Evolutionary conservation across 805 yeast genomes (phyloP), one percentile per base, ranked within the genome.

Genomic region (Sugiyamaella chiloensis): DNA sequence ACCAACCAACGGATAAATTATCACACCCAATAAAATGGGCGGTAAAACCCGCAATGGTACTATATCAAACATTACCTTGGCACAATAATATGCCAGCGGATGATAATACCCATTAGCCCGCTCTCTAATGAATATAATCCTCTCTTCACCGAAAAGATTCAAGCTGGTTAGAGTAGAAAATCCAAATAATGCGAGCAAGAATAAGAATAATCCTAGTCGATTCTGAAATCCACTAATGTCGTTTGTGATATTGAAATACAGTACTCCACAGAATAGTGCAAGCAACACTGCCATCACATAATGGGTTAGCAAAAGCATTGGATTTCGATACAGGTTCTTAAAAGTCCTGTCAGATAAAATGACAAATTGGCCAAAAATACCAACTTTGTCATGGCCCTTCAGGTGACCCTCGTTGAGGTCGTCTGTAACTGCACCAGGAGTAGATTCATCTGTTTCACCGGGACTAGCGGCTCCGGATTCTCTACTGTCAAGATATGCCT

Each of bases 201-300:
- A 93, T 72, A 93, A 91, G 67, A 93, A 93, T 51, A 93, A 71
- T 0, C 99, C 99, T 54, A 93, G 73, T 58, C 99, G 76, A 66
- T 93, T 93, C 65, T 93, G 99, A 72, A 93, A 93, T 0, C 99
- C 99, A 59, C 96, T 82, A 47, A 93, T 91, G 63, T 91, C 96
- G 61, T 88, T 85, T 35, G 81, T 72, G 21, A 91, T 81, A 60
- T 88, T 75, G 67, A 83, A 91, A 65, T 93, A 93, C 34, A 93
- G 71, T 42, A 78, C 78, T 0, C 98, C 96, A 66, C 96, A 83
- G 66, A 91, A 85, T 3, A 81, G 60, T 0, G 96, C 96, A 65
- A 91, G 79, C 12, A 82, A 63, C 6, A 87, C 66, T 0, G 96
- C 83, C 51, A 91, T 71, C 1, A 84, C 70, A 60, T 91, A 91